Conservation (phyloP, 2,329 filamentous ascomycete genomes). For the Harringtonia aguacate region DNA sequence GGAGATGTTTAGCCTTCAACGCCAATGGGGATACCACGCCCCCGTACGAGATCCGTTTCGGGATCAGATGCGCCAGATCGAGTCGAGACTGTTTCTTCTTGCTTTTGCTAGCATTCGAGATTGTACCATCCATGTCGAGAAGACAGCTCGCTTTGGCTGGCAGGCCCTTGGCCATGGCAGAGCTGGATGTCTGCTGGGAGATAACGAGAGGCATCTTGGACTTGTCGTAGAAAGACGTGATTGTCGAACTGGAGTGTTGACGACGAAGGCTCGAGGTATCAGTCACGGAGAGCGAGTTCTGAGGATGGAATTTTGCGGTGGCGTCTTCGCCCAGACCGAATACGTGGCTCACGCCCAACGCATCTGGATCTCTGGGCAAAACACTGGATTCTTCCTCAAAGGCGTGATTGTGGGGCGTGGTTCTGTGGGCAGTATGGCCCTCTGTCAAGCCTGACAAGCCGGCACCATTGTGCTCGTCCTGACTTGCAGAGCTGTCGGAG, state of each 20-base stretch:
- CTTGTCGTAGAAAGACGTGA: slow-evolving; percentile 46
- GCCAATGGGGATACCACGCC: too few species aligned
- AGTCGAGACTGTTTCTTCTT: slow-evolving; percentile 36
- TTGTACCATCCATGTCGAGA: slow-evolving; percentile 32
- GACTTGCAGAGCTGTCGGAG: slow-evolving; percentile 28
- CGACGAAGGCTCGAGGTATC: slow-evolving; percentile 35
- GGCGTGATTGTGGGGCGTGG: slow-evolving; percentile 16
- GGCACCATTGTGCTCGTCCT: slow-evolving; percentile 15
- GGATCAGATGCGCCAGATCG: slow-evolving; percentile 34
- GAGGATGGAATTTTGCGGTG: slow-evolving; percentile 7
- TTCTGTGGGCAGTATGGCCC: slow-evolving; percentile 12
- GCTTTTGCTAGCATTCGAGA: slow-evolving; percentile 20
- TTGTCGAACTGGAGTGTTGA: slow-evolving; percentile 42
- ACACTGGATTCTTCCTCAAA: slow-evolving; percentile 39
- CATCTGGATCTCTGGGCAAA: slow-evolving; percentile 20
- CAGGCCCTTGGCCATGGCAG: slow-evolving; percentile 45
- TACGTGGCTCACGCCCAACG: not conserved
- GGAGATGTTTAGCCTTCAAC: too few species aligned
- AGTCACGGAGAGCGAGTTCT: slow-evolving; percentile 18
- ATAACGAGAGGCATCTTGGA: slow-evolving; percentile 43
- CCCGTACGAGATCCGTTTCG: slow-evolving; percentile 18
- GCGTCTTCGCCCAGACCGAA: slow-evolving; percentile 10
- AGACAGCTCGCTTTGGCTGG: slow-evolving; percentile 31
- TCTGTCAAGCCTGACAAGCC: slow-evolving; percentile 17
- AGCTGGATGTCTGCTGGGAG: slow-evolving; percentile 47